A percentile compares a stretch with the other conserved stretches of the same genome.
These are phyloP conservation scores for Trichoderma sp. DNA, from an alignment of 2,329 filamentous ascomycete species.

Conservation along the genomic window DNA sequence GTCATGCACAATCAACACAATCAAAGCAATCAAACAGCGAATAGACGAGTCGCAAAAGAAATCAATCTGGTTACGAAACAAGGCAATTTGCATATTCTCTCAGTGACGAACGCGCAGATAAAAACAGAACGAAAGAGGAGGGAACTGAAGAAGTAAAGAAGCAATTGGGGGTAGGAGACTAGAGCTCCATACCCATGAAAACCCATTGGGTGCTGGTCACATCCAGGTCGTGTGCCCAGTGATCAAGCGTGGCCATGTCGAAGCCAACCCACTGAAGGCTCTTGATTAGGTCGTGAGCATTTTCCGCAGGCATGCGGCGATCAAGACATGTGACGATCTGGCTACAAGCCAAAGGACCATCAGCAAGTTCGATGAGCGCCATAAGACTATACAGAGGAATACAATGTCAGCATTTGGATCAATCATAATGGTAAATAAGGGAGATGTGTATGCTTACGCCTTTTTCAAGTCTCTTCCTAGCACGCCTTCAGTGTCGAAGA, in stretches of 20 bases:
- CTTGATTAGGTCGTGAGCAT: slow-evolving; percentile 71
- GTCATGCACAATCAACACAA: not conserved
- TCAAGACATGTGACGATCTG: slow-evolving; percentile 82
- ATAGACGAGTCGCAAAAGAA: not conserved
- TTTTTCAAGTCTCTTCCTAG: slow-evolving; percentile 81
- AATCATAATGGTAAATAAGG: not conserved
- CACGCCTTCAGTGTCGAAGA: slow-evolving; percentile 74
- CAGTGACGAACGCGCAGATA: slow-evolving; percentile 20
- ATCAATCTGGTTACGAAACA: not conserved
- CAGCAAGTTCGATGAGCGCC: slow-evolving; percentile 86
- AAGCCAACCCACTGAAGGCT: slow-evolving; percentile 95
- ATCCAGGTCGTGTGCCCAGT: slow-evolving; percentile 68
- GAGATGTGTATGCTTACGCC: slow-evolving; percentile 62
- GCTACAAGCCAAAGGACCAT: slow-evolving; percentile 73
- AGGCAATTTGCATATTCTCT: not conserved
- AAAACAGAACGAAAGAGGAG: slow-evolving; percentile 26
- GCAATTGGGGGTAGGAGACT: slow-evolving; percentile 45
- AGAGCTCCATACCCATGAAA: slow-evolving; percentile 87
- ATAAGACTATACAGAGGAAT: slow-evolving; percentile 64
- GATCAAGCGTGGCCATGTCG: slow-evolving; percentile 76
- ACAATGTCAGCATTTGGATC: not conserved
- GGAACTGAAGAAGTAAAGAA: slow-evolving; percentile 29
- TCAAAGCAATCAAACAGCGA: not conserved
- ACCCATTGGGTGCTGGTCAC: slow-evolving; percentile 79
- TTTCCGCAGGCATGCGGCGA: slow-evolving; percentile 64